These are phyloP conservation scores for Gossypium gossypioides DNA, from an alignment of 441 rosid species.

Conservation along the genomic window DNA sequence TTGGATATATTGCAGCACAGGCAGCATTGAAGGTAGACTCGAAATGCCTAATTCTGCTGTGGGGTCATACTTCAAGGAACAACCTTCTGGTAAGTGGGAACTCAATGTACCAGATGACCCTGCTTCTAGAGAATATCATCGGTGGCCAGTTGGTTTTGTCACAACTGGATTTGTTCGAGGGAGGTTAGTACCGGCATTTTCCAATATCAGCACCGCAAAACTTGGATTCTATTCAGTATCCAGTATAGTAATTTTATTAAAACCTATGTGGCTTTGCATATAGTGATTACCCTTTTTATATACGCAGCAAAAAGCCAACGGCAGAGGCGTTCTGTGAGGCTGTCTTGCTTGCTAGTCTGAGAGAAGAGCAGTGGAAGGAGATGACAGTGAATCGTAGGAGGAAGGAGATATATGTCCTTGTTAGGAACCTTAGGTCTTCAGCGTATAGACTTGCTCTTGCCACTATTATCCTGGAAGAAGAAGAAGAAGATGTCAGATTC, in stretches of 20 bases:
- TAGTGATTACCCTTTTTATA: neutral
- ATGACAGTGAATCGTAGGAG: slow-evolving; percentile 36
- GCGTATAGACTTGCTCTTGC: slow-evolving; percentile 74
- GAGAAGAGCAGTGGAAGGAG: slow-evolving; percentile 64
- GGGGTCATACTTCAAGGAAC: slow-evolving; percentile 54
- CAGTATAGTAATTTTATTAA: neutral
- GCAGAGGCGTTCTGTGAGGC: slow-evolving; percentile 71
- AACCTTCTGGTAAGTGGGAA: slow-evolving; percentile 55
- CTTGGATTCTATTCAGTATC: neutral
- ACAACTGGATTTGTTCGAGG: slow-evolving; percentile 75
- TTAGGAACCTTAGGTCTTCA: slow-evolving; percentile 66
- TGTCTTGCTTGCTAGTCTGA: slow-evolving; percentile 43
- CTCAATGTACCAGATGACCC: slow-evolving; percentile 45
- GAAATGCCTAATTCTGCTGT: slow-evolving; percentile 47
- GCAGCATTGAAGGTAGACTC: slow-evolving; percentile 28
- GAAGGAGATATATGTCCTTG: slow-evolving; percentile 60
- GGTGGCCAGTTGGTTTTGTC: slow-evolving; percentile 78
- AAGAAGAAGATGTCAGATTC: slow-evolving; percentile 38
- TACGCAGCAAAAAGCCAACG: slow-evolving; percentile 54
- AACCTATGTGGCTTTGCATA: neutral
- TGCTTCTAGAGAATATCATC: slow-evolving; percentile 29
- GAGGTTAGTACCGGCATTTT: slow-evolving; percentile 40
- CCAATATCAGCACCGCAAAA: neutral
- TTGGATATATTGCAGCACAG: slow-evolving; percentile 35
- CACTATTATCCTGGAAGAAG: slow-evolving; percentile 53